phyloP scores from a whole-genome alignment of 176 grass and related monocot genomes.

The Neostapfia colusana region DNA sequence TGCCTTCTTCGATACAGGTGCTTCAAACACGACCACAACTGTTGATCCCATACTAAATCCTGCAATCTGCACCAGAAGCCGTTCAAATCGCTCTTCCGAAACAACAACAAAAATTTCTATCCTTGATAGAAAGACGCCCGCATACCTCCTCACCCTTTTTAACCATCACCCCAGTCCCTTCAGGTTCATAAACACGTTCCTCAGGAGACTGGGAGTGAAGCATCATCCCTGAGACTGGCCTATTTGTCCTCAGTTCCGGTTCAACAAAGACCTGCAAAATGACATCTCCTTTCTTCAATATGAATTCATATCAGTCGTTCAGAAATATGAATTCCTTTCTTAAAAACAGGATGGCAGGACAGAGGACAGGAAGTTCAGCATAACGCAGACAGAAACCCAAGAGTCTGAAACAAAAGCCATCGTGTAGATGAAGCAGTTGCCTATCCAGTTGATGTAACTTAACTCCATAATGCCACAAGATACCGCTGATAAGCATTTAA shows the following conservation, averaged over 20 bases:
- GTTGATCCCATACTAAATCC: slow-evolving; percentile 84
- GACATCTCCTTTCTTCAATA: neutral
- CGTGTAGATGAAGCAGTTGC: neutral
- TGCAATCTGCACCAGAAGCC: slow-evolving; percentile 48
- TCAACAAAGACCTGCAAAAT: slow-evolving; percentile 61
- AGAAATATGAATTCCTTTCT: neutral
- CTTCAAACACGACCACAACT: slow-evolving; percentile 83
- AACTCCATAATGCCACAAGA: too few species aligned
- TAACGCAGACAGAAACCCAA: neutral
- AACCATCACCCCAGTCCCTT: slow-evolving; percentile 52
- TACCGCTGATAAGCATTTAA: neutral
- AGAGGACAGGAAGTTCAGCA: neutral
- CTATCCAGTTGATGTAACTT: too few species aligned
- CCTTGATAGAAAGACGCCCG: neutral
- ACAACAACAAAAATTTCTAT: neutral
- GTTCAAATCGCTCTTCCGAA: slow-evolving; percentile 18
- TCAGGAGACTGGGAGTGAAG: slow-evolving; percentile 42
- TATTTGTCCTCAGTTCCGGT: slow-evolving; percentile 63
- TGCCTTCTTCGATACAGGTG: slow-evolving; percentile 49
- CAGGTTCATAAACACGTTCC: slow-evolving; percentile 54
- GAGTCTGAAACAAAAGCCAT: neutral
- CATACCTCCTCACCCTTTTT: slow-evolving; percentile 52
- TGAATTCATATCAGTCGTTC: neutral
- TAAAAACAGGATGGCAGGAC: neutral
- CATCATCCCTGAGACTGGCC: slow-evolving; percentile 20